Evolutionary conservation across 306 rosid genomes (phyloP).

Genomic region (cucumber (Cucumis sativus)): DNA sequence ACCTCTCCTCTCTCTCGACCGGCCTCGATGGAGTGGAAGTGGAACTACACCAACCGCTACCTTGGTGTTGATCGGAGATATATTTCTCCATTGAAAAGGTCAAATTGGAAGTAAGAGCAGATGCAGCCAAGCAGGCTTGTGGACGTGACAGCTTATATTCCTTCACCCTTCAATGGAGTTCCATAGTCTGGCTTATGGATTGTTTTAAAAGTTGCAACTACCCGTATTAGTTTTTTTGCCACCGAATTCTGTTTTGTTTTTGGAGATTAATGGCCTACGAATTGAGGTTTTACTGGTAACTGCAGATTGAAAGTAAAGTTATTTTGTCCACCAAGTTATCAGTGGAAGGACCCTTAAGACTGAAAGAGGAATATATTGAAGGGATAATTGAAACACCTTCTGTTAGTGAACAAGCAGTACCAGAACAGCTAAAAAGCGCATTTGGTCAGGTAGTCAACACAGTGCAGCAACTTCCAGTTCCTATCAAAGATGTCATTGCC

Average conservation of each 20-base stretch:
- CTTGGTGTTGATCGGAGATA: neutral
- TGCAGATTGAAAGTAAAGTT: constrained; percentile 72
- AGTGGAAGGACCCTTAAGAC: constrained; percentile 89
- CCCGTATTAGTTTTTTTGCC: neutral
- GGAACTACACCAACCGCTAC: neutral
- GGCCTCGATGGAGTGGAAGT: neutral
- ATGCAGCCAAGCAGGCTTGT: neutral
- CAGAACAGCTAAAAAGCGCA: constrained; percentile 81
- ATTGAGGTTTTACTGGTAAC: constrained; percentile 8
- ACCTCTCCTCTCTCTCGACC: neutral
- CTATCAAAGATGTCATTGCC: constrained; percentile 55
- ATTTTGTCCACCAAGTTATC: constrained; percentile 52
- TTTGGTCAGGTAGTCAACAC: constrained; percentile 62
- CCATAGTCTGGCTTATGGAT: neutral
- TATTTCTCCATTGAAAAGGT: neutral
- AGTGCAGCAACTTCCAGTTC: constrained; percentile 70
- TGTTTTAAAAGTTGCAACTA: neutral
- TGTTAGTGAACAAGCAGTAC: constrained; percentile 66
- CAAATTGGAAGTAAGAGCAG: neutral
- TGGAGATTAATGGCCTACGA: neutral
- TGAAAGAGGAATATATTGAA: constrained; percentile 90
- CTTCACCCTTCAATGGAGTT: neutral
- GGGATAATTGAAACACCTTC: constrained; percentile 65
- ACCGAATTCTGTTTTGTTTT: constrained; percentile 3
- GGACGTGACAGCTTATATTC: neutral